Evolutionary conservation across 2,329 filamentous ascomycete species (phyloP).

Genomic region (Daldinia eschscholtzii): DNA sequence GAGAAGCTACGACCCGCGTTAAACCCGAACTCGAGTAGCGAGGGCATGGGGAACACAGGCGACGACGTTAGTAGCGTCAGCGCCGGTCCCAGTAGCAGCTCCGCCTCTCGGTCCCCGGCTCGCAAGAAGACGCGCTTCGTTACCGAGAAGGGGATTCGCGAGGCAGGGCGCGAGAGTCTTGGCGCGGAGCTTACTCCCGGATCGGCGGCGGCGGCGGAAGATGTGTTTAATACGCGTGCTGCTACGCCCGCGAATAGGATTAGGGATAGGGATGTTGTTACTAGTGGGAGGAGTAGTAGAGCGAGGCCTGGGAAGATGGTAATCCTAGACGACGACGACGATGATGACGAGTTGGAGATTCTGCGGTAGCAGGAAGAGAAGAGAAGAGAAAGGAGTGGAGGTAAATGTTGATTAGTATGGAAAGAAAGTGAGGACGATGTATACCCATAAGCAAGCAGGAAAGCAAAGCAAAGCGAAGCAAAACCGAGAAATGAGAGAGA

Average conservation of each 20-base stretch:
- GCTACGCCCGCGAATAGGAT: conserved; percentile 1
- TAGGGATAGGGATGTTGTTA: neutral
- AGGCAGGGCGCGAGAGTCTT: conserved; percentile 80
- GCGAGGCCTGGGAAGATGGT: conserved; percentile 35
- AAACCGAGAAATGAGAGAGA: neutral
- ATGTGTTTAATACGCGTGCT: neutral
- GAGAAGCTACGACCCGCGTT: conserved; percentile 58
- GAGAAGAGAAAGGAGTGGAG: neutral
- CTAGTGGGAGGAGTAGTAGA: neutral
- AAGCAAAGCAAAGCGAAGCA: neutral
- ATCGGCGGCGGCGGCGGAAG: too few relatives aligned
- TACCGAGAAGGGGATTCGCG: conserved; percentile 80
- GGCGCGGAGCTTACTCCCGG: conserved; percentile 61
- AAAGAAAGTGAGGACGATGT: neutral
- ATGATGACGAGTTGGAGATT: conserved; percentile 62
- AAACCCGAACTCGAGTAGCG: conserved; percentile 7
- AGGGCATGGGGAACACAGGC: neutral
- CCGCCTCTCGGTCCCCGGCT: conserved; percentile 60
- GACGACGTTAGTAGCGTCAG: conserved; percentile 46
- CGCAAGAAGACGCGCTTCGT: conserved; percentile 84
- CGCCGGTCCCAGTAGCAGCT: conserved; percentile 31
- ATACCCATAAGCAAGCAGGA: neutral
- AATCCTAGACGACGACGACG: conserved; percentile 51
- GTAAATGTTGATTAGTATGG: neutral
- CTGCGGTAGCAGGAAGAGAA: conserved; percentile 20